Evolutionary conservation across 1,139 yeast species (phyloP), one percentile per base, ranked within the genome.

Genomic region (Candida tetrigidarum): DNA sequence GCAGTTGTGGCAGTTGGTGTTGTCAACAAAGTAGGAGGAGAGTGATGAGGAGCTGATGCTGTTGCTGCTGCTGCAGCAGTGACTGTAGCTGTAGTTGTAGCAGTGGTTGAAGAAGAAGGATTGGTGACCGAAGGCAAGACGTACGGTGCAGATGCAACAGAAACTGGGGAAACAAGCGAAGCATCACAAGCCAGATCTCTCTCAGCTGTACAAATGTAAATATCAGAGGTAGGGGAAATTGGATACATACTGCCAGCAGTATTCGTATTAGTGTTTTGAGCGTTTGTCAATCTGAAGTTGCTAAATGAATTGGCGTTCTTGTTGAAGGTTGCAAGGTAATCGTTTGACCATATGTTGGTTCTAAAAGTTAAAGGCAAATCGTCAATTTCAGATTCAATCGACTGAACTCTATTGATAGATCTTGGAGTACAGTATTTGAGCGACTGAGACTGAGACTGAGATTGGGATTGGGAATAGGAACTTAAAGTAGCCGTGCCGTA

Each of bases 291-390:
- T 22, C 22, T 30, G 29, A 38, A 38, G 14, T 38, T 30, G 14
- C 28, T 30, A 18, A 38, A 38, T 16, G 36, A 29, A 12, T 29
- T 38, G 16, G 7, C 27, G n/a, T 29, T 38, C 19, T 30, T 38
- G 25, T 30, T 38, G 26, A 14, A 14, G 18, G 15, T 30, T n/a
- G 29, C 9, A 11, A 28, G 29, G 20, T 38, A 38, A 12, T 38
- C 41, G 32, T 38, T 29, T 5, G 64, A 54, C 70, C 71, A 66
- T 19, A 66, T 64, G 41, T 54, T 63, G 2, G 52, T 44, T 40
- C 44, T 51, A 22, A 45, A 48, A 7, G 40, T 41, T 36, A 51
- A 44, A 7, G 53, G 58, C 9, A 49, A 26, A 30, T 49, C 45
- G 23, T 49, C 54, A 38, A 49, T 48, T 33, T 47, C 55, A 12